Percentiles rank a stretch among this genome's conserved stretches.
Conservation (phyloP, 2,329 filamentous ascomycete genomes). For the Pezicula neosporulosa region DNA sequence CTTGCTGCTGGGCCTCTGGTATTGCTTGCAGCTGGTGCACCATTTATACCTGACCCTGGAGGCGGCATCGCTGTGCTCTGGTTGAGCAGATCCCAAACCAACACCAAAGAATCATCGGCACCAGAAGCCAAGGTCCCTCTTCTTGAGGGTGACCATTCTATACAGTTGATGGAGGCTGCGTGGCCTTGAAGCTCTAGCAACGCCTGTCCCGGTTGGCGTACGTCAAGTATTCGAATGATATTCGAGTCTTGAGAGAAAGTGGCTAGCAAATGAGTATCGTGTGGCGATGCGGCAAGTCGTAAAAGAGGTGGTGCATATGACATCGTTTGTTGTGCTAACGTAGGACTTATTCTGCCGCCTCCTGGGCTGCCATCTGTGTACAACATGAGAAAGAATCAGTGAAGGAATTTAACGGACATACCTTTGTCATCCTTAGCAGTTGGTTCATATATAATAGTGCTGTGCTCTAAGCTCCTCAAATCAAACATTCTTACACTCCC, state of each 20-base stretch:
- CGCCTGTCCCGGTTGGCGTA: constrained; percentile 92
- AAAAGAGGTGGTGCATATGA: constrained; percentile 73
- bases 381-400: constrained; percentile 2
- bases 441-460: constrained; percentile 98
- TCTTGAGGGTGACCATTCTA: constrained; percentile 90
- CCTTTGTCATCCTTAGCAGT: constrained; percentile 78
- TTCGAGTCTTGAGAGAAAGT: constrained; percentile 94
- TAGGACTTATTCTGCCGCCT: constrained; percentile 66
- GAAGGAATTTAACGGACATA: constrained; percentile 33
- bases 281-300: constrained; percentile 83
- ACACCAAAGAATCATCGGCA: constrained; percentile 84
- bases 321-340: constrained; percentile 74
- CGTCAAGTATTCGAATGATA: constrained; percentile 90
- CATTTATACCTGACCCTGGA: constrained; percentile 40
- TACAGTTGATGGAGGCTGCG: constrained; percentile 78
- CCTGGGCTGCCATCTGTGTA: constrained; percentile 42
- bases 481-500: constrained; percentile 99
- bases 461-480: constrained; percentile 91
- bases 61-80: constrained; percentile 27
- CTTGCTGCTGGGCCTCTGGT: constrained; percentile 66
- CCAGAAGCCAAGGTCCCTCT: constrained; percentile 88
- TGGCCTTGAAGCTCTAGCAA: constrained; percentile 91
- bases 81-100: constrained; percentile 91
- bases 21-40: constrained; percentile 49
- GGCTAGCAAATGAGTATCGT: constrained; percentile 93